A percentile compares a stretch with the other conserved stretches of the same genome.
Evolutionary conservation across 495 filamentous ascomycete species (phyloP).

Genomic region (Delitschia confertaspora): DNA sequence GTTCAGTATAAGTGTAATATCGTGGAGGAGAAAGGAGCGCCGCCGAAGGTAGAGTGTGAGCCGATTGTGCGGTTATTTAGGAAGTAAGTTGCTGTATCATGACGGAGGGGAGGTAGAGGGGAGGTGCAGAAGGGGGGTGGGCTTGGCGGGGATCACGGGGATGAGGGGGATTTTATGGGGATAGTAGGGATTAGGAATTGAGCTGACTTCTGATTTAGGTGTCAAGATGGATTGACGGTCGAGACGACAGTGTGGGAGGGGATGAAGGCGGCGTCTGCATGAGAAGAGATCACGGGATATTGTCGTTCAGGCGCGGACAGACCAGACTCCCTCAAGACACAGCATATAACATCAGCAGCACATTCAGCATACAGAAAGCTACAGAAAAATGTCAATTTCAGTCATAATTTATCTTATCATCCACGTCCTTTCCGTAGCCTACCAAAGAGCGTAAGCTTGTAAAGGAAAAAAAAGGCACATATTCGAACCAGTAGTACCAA

Average conservation of each 20-base stretch:
- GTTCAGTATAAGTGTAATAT: constrained; percentile 74
- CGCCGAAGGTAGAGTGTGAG: constrained; percentile 57
- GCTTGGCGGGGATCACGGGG: neutral
- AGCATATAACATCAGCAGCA: too few species aligned
- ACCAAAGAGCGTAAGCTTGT: too few species aligned
- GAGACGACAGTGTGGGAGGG: constrained; percentile 77
- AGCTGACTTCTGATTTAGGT: constrained; percentile 43
- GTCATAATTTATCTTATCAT: too few species aligned
- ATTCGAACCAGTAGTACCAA: too few species aligned
- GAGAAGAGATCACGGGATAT: neutral
- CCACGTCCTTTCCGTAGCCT: too few species aligned
- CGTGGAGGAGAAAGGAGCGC: constrained; percentile 32
- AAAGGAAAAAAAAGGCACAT: too few species aligned
- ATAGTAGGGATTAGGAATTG: neutral
- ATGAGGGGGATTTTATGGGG: constrained; percentile 5
- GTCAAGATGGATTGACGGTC: constrained; percentile 63
- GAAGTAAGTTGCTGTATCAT: constrained; percentile 45
- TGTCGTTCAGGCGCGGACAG: too few species aligned
- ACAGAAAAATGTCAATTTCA: too few species aligned
- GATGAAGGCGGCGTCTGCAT: neutral
- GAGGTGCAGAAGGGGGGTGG: neutral
- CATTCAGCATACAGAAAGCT: too few species aligned
- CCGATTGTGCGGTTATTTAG: constrained; percentile 72
- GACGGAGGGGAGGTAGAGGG: neutral
- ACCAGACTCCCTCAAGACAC: neutral